Percentiles rank a stretch among this genome's conserved stretches.
phyloP scores from a whole-genome alignment of 176 grass and related monocot genomes.

The Avena atlantica region DNA sequence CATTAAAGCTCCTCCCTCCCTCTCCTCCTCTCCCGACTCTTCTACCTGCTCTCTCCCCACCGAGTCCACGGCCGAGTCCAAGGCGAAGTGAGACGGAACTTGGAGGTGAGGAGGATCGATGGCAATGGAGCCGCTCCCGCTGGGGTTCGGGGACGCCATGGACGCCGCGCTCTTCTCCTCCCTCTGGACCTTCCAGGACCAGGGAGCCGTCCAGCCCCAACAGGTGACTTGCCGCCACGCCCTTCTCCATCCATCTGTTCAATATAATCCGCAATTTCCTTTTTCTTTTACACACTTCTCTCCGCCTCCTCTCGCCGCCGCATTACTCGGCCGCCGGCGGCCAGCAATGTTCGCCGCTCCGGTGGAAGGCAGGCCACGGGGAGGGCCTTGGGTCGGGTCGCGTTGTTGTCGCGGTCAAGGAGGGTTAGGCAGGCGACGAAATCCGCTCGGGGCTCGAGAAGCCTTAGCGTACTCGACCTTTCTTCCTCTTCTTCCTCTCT shows the following conservation, averaged over 20 bases:
- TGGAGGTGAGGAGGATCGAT: slow-evolving; percentile 9
- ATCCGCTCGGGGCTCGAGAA: slow-evolving; percentile 34
- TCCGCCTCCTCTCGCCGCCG: background rate
- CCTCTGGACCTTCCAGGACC: slow-evolving; percentile 58
- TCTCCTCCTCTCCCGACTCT: background rate
- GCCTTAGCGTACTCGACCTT: slow-evolving; percentile 43
- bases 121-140: slow-evolving; percentile 70
- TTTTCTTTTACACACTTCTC: background rate
- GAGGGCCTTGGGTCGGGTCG: too few species aligned
- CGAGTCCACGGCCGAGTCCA: background rate
- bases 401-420: slow-evolving; percentile 35
- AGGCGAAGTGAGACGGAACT: background rate
- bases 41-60: background rate
- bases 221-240: slow-evolving; percentile 41
- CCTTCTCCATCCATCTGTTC: background rate
- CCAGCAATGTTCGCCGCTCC: background rate
- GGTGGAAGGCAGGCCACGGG: too few species aligned
- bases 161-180: slow-evolving; percentile 54
- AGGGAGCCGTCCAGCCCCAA: slow-evolving; percentile 39
- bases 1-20: background rate
- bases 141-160: slow-evolving; percentile 55
- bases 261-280: background rate
- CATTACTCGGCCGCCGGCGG: slow-evolving; percentile 10
- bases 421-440: slow-evolving; percentile 53
- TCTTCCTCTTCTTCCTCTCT: slow-evolving; percentile 9